These are phyloP conservation scores for Ilex asprella DNA, from an alignment of 257 asterid genomes.

Conservation along the genomic window DNA sequence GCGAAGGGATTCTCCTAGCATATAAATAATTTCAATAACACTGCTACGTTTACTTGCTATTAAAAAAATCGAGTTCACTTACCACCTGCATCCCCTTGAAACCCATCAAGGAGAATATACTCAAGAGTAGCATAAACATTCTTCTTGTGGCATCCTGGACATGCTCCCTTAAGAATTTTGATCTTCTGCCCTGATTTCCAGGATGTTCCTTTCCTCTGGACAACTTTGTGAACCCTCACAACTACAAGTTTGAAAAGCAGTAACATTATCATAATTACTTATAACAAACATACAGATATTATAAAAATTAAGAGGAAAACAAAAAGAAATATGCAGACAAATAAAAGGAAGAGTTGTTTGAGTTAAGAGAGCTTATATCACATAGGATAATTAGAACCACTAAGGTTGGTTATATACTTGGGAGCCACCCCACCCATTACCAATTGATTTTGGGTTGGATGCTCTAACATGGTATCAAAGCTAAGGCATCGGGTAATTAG, in stretches of 20 bases:
- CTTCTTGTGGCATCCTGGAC: slow-evolving; percentile 34
- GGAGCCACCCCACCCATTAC: too few relatives aligned
- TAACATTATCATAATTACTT: background rate
- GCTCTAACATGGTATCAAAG: too few relatives aligned
- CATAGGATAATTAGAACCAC: too few relatives aligned
- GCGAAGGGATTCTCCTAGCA: background rate
- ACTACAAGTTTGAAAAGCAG: slow-evolving; percentile 27
- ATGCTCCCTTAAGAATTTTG: slow-evolving; percentile 70
- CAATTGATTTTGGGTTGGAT: too few relatives aligned
- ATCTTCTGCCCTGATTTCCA: slow-evolving; percentile 69
- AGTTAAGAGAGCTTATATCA: too few relatives aligned
- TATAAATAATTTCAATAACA: background rate
- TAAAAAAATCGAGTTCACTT: slow-evolving; percentile 1
- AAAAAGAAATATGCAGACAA: background rate
- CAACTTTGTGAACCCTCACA: slow-evolving; percentile 45
- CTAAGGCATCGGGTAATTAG: too few relatives aligned
- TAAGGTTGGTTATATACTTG: too few relatives aligned
- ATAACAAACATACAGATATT: background rate
- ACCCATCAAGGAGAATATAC: slow-evolving; percentile 57
- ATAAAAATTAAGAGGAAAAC: background rate
- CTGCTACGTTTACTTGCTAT: too few relatives aligned
- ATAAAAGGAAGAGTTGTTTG: background rate
- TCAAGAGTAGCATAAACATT: slow-evolving; percentile 58
- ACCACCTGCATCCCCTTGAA: slow-evolving; percentile 57
- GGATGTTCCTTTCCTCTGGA: slow-evolving; percentile 37